Base-by-base conservation (phyloP, 352 stramenopile genomes). In the Phytopythium kandeliae region DNA sequence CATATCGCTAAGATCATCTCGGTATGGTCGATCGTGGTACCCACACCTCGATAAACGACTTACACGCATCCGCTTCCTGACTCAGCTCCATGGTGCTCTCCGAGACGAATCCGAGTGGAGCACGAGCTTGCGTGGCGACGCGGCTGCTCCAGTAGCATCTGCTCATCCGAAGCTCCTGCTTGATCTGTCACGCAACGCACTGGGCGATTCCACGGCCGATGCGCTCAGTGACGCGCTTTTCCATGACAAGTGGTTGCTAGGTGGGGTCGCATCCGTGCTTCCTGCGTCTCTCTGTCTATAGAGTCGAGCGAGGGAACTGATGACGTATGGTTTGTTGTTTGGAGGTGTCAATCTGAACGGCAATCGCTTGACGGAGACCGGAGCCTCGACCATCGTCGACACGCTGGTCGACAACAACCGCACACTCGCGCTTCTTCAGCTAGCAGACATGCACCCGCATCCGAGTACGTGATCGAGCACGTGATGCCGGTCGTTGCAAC, bases 241-340 rank as follows among this genome's bases (percentile, higher is more conserved):
- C 40, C 73, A 82, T 52, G 73, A 87, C 59, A 87, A 85, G 50
- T 87, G 76, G 76, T 24, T 85, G 9, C 47, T 87, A 5, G 73
- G 71, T 83, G 56, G 3, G 45, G 6, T 11, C 9, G 1, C 37
- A 16, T 6, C 21, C 10, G 37, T 13, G 10, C 34, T 19, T 38
- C 15, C 16, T 17, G 11, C 34, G 34, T 0, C 26, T 43, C 19
- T n/a, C n/a, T n/a, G n/a, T n/a, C n/a, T n/a, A n/a, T n/a, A n/a
- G n/a, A n/a, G n/a, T n/a, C n/a, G n/a, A n/a, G n/a, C n/a, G n/a
- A n/a, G n/a, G n/a, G n/a, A n/a, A n/a, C n/a, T n/a, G n/a, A n/a
- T n/a, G n/a, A n/a, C n/a, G n/a, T n/a, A n/a, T n/a, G n/a, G n/a
- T n/a, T n/a, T n/a, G n/a, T n/a, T n/a, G n/a, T n/a, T 28, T 51